A percentile compares a stretch with the other conserved stretches of the same genome.
phyloP scores from a whole-genome alignment of 116 monocot species.

The Iris pallida region DNA sequence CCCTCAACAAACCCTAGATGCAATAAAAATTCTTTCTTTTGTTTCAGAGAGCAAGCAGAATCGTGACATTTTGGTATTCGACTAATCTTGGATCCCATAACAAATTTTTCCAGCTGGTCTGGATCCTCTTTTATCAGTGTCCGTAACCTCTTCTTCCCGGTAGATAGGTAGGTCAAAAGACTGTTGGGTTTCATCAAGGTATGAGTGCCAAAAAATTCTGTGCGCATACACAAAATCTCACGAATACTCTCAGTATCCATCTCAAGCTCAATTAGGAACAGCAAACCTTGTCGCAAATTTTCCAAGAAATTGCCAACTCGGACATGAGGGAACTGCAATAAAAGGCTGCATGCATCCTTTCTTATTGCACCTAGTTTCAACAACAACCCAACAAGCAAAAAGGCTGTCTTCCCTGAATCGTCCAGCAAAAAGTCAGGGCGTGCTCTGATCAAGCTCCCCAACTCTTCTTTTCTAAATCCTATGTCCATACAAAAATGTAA shows the following conservation, averaged over 20 bases:
- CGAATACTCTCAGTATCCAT: conserved; percentile 31
- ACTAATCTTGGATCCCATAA: conserved; percentile 29
- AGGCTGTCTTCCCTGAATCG: conserved; percentile 24
- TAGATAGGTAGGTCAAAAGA: conserved; percentile 16
- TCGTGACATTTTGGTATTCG: conserved; percentile 16
- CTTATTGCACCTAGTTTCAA: conserved; percentile 30
- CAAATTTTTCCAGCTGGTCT: conserved; percentile 30
- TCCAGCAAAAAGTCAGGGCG: conserved; percentile 32
- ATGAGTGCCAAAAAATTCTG: conserved; percentile 22
- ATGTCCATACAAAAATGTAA: conserved; percentile 18
- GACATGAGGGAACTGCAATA: conserved; percentile 31
- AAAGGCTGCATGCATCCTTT: conserved; percentile 21
- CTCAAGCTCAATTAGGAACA: conserved; percentile 32
- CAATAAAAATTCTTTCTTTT: conserved; percentile 45
- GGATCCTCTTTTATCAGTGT: conserved; percentile 44
- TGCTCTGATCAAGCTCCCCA: conserved; percentile 22
- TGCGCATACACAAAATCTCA: conserved; percentile 19
- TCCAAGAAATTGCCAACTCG: conserved; percentile 14
- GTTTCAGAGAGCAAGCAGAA: conserved; percentile 8
- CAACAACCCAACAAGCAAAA: conserved; percentile 19
- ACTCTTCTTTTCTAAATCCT: conserved; percentile 19
- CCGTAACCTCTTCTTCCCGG: conserved; percentile 31
- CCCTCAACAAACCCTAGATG: conserved; percentile 37
- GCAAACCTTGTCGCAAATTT: conserved; percentile 25
- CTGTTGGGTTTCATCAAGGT: conserved; percentile 28